phyloP scores from a whole-genome alignment of 1,139 yeast species.

The Arxiozyma slooffiae region DNA sequence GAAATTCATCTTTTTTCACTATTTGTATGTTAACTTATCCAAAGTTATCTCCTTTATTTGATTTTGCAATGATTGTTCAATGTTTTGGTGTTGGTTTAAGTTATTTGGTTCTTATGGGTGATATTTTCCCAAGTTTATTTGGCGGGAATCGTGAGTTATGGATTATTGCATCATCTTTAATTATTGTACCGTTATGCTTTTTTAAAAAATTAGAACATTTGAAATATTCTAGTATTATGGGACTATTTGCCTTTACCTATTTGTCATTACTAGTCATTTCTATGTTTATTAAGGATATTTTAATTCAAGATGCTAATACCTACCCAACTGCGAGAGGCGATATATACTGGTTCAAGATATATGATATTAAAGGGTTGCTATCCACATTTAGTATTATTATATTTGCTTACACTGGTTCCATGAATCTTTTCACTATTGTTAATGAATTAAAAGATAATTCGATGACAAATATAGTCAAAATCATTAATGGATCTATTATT shows the following conservation, averaged over 20 bases:
- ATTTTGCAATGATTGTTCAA: slow-evolving; percentile 77
- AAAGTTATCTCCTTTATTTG: slow-evolving; percentile 68
- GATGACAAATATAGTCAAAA: slow-evolving; percentile 39
- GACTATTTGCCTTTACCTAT: slow-evolving; percentile 71
- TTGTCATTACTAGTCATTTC: slow-evolving; percentile 62
- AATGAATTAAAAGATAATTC: slow-evolving; percentile 65
- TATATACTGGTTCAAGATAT: slow-evolving; percentile 45
- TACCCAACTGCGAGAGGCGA: slow-evolving; percentile 35
- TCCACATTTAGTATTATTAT: slow-evolving; percentile 84
- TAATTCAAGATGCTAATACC: slow-evolving; percentile 24
- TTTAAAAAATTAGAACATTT: slow-evolving; percentile 71
- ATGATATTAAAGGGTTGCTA: slow-evolving; percentile 50
- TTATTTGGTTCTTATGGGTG: slow-evolving; percentile 82
- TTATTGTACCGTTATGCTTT: slow-evolving; percentile 68
- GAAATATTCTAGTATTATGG: slow-evolving; percentile 78
- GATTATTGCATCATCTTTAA: slow-evolving; percentile 51
- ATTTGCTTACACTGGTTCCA: slow-evolving; percentile 93
- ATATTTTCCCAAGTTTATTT: slow-evolving; percentile 66
- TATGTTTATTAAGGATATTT: slow-evolving; percentile 40
- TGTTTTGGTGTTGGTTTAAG: slow-evolving; percentile 91
- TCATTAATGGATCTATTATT: slow-evolving; percentile 47
- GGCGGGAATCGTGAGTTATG: slow-evolving; percentile 41
- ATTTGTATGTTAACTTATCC: slow-evolving; percentile 82
- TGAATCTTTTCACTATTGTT: slow-evolving; percentile 82
- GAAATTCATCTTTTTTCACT: slow-evolving; percentile 78